Base-by-base conservation (phyloP, 2,329 filamentous ascomycete species). In the Curvularia hawaiiensis region DNA sequence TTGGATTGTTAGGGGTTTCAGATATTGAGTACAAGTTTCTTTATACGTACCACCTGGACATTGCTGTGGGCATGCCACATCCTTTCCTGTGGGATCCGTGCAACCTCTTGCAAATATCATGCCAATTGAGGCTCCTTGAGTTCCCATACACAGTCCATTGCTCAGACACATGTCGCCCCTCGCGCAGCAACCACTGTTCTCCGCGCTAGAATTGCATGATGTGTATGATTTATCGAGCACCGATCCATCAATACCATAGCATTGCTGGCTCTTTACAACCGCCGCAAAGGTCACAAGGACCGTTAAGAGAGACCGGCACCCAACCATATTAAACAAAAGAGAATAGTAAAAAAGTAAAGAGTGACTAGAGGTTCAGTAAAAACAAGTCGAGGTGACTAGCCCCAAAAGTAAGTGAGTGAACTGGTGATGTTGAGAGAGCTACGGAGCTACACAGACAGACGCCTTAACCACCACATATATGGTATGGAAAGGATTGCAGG, bases 61-160 rank as follows among this genome's bases (percentile, higher is more conserved):
- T 31, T 70, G 48, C 24, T 66, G 68, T 35, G 71, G 69, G 59
- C 73, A 75, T 40, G 61, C 67, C 10, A 52, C 56, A 52, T 70
- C 68, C 30, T 65, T 64, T 9, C 71, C 69, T 3, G 67, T 74
- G 9, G 68, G 50, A 60, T 75, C 73, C 35, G 73, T 75, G 65
- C 73, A 75, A n/a, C 71, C 73, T 54, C 52, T 58, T 40, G 74
- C 70, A 65, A 69, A 74, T 52, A 75, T 70, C 35, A 66, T 70
- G 16, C 73, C 73, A 53, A 74, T 63, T 28, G 60, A 68, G 48
- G 64, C 58, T 16, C 59, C 59, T 28, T 53, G 62, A 9, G 73
- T 74, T 20, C 68, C 68, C 72, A 75, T 72, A 50, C 73, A 75
- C 20, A 75, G 49, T 11, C 72, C 73, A 41, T 64, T 75, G 47